Conservation (phyloP, 2,329 filamentous ascomycete genomes). For the Aspergillus tanneri region DNA sequence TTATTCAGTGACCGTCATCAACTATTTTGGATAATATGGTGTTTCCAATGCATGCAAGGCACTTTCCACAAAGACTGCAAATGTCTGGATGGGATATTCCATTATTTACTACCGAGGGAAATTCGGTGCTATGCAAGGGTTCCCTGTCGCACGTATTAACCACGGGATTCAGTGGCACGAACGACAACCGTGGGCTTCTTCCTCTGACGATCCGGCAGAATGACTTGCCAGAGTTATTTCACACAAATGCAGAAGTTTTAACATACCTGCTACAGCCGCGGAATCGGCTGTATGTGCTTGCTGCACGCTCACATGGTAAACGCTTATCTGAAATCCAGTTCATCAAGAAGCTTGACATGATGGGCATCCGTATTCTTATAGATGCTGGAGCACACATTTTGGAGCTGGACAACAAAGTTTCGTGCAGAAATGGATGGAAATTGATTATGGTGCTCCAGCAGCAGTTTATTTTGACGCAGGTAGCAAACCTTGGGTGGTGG, state of each 20-base stretch:
- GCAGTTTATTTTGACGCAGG: constrained; percentile 56
- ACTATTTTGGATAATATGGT: constrained; percentile 67
- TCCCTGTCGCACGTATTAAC: too few relatives aligned
- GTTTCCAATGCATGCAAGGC: constrained; percentile 64
- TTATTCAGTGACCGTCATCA: constrained; percentile 51
- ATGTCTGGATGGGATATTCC: constrained; percentile 69
- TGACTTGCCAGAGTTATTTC: constrained; percentile 56
- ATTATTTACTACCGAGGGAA: constrained; percentile 34
- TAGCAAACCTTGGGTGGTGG: constrained; percentile 49
- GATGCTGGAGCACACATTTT: constrained; percentile 65
- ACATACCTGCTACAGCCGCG: constrained; percentile 55
- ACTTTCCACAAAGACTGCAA: constrained; percentile 63
- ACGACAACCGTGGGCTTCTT: constrained; percentile 61
- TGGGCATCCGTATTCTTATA: constrained; percentile 56
- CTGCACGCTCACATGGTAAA: constrained; percentile 27
- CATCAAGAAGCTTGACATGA: constrained; percentile 39
- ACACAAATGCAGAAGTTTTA: constrained; percentile 65
- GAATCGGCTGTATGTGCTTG: constrained; percentile 51
- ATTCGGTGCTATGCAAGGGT: too few relatives aligned
- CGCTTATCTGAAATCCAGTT: constrained; percentile 50
- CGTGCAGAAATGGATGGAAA: constrained; percentile 52
- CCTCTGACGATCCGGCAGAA: constrained; percentile 62
- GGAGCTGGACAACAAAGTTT: constrained; percentile 58
- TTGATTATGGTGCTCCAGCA: constrained; percentile 46
- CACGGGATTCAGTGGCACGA: constrained; percentile 72